phyloP scores from a whole-genome alignment of 192 early-diverging fungal species.

The Cetraspora pellucida region DNA sequence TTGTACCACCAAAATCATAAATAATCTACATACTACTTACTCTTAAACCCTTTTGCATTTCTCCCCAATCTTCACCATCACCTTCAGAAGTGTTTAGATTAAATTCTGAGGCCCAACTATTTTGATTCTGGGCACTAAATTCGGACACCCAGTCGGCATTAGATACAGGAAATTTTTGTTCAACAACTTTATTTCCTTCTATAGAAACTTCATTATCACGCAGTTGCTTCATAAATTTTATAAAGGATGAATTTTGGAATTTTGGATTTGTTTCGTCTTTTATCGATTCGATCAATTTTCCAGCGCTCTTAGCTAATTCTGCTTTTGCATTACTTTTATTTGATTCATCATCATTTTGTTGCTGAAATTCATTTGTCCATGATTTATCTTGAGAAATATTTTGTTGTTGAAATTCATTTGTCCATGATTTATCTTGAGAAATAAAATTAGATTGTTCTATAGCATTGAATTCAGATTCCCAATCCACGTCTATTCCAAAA shows the following conservation, averaged over 20 bases:
- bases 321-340: constrained; percentile 53
- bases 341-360: constrained; percentile 45
- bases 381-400: no score
- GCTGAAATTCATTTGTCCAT: constrained; percentile 61
- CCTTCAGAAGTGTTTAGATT: no score
- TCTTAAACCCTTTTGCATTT: no score
- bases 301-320: constrained; percentile 80
- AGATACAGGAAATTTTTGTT: constrained; percentile 41
- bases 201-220: constrained; percentile 88
- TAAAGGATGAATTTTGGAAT: constrained; percentile 89
- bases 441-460: no score
- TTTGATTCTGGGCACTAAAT: no score
- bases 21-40: no score
- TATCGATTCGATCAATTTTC: constrained; percentile 77
- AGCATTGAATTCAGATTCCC: constrained; percentile 63
- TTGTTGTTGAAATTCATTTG: no score
- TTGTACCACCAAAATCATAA: no score
- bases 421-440: constrained; percentile 52
- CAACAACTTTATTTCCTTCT: constrained; percentile 87
- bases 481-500: constrained; percentile 35
- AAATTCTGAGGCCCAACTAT: no score
- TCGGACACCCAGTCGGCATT: neutral
- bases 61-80: no score
- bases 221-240: constrained; percentile 91
- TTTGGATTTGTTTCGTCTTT: constrained; percentile 81